phyloP scores from a whole-genome alignment of 108 stramenopile species.

The Pseudonitzschia multistriata region DNA sequence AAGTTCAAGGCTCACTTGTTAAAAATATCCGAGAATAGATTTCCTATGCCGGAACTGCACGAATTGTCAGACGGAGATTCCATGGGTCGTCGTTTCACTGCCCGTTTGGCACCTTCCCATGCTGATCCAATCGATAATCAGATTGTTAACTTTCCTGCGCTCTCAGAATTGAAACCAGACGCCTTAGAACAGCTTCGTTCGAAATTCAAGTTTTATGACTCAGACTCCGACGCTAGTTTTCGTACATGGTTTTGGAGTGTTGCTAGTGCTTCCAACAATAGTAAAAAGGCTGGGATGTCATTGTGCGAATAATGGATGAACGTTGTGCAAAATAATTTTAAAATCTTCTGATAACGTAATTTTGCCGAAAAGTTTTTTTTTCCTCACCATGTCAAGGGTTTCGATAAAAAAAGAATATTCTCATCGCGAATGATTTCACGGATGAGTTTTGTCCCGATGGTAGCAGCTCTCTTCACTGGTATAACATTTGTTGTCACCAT shows the following conservation, averaged over 20 bases:
- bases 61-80: slow-evolving; percentile 55
- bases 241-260: slow-evolving; percentile 65
- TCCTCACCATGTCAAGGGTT: slow-evolving; percentile 46
- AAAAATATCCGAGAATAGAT: slow-evolving; percentile 37
- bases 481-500: slow-evolving; percentile 36
- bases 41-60: slow-evolving; percentile 52
- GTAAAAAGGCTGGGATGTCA: slow-evolving; percentile 43
- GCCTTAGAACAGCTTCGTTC: slow-evolving; percentile 36
- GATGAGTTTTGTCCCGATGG: slow-evolving; percentile 60
- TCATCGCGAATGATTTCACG: slow-evolving; percentile 59
- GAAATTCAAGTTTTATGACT: slow-evolving; percentile 57
- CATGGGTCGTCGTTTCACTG: slow-evolving; percentile 59
- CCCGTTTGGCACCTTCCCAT: slow-evolving; percentile 53
- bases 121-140: slow-evolving; percentile 51
- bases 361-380: neutral
- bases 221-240: slow-evolving; percentile 49
- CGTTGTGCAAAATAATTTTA: neutral
- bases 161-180: slow-evolving; percentile 36
- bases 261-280: slow-evolving; percentile 51
- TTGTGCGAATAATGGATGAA: slow-evolving; percentile 39
- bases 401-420: slow-evolving; percentile 52
- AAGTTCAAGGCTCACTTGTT: slow-evolving; percentile 31
- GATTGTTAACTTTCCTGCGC: slow-evolving; percentile 53
- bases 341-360: neutral
- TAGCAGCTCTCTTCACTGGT: slow-evolving; percentile 49